Evolutionary conservation across 1,139 yeast genomes (phyloP), one percentile per base, ranked within the genome.

Genomic region (Saccharomycopsis hybrid): DNA sequence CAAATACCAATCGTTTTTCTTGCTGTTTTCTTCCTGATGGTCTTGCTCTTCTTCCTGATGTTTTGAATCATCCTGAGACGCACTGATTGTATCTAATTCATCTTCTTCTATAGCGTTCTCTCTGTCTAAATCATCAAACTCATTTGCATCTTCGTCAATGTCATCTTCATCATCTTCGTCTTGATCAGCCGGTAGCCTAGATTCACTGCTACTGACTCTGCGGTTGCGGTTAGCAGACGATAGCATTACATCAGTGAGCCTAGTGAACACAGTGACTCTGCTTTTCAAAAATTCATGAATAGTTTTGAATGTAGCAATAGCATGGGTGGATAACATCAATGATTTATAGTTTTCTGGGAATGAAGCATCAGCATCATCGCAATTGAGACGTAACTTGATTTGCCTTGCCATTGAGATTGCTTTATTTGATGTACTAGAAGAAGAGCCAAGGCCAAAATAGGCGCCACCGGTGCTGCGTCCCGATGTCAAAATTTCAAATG

Each of bases 221-320:
- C 25, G 3, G 13, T 3, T 29, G 8, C 7, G 24, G 8, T 25
- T n/a, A 29, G 11, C 25, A 24, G n/a, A 27, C 8, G n/a, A 4
- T 28, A 30, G 8, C 8, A 44, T 11, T 13, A 25, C 43, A 29
- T 47, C 44, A 27, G 36, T 29, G 56, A 49, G 40, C n/a, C 41
- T n/a, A 7, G 45, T 24, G 25, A 49, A 41, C 5, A 43, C 13
- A 7, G 63, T 63, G 3, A 66, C 55, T 44, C 77, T 62, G 47
- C 66, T 68, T 44, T 66, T 77, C 55, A 83, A 66, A 59, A 86
- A 88, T 1, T 80, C 76, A 48, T 79, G 82, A 40, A 90, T 73
- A 1, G 90, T 78, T 53, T 76, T 77, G 61, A 88, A 83, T 0
- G 96, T 85, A 0, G 96, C 95, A 58, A 89, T 82, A 0, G 95